These are phyloP conservation scores for Globisporangium takayamanum DNA, from an alignment of 352 stramenopile species.

Conservation along the genomic window DNA sequence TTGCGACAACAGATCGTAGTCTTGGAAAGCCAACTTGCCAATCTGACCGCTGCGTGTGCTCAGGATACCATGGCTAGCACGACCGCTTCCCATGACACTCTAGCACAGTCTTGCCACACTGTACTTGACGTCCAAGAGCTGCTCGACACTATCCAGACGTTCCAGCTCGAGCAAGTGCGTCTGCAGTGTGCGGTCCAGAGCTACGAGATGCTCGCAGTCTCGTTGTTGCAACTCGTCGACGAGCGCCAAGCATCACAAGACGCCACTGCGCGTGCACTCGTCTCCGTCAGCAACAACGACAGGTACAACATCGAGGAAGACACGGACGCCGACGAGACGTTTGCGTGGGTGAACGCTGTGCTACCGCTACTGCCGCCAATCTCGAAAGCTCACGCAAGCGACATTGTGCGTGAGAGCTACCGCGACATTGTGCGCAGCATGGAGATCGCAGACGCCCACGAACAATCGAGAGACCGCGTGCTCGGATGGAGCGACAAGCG, in stretches of 20 bases:
- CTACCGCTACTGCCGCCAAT: slow-evolving; percentile 13
- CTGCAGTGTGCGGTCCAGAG: slow-evolving; percentile 2
- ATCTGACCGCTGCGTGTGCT: background rate
- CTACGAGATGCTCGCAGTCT: background rate
- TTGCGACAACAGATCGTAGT: slow-evolving; percentile 11
- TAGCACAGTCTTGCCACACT: background rate
- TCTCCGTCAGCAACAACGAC: background rate
- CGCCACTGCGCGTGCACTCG: background rate
- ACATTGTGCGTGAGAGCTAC: slow-evolving; percentile 4
- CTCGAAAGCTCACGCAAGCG: background rate
- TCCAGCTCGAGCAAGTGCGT: slow-evolving; percentile 7
- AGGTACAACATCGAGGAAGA: no score
- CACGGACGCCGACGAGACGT: slow-evolving; percentile 1
- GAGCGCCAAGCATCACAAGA: background rate
- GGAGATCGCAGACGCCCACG: background rate
- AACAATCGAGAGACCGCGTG: slow-evolving; percentile 5
- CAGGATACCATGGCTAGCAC: background rate
- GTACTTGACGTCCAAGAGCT: background rate
- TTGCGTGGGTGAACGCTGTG: slow-evolving; percentile 16
- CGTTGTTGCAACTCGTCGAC: background rate
- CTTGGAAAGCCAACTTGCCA: background rate
- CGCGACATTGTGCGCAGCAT: slow-evolving; percentile 14
- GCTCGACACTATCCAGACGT: background rate
- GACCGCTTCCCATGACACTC: background rate
- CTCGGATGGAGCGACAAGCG: slow-evolving; percentile 36